These are phyloP conservation scores for Xylogone sp. DNA, from an alignment of 2,329 filamentous ascomycete genomes.

Conservation along the genomic window DNA sequence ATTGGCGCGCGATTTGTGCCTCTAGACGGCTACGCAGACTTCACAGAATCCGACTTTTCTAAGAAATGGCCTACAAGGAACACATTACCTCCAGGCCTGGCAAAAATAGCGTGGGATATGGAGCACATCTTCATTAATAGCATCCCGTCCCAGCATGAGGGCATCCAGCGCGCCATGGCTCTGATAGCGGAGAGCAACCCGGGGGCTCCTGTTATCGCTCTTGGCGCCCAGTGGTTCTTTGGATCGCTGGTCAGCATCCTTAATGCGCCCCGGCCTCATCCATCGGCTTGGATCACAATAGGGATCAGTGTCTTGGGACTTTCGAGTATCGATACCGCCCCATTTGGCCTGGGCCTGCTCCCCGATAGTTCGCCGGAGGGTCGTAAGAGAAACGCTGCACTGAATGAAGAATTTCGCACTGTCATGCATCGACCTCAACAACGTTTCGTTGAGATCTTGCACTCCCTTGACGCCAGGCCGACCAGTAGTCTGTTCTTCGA, in stretches of 20 bases:
- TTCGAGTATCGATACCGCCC: slow-evolving; percentile 33
- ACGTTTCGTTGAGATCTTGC: no score
- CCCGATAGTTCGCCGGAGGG: slow-evolving; percentile 34
- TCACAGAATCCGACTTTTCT: slow-evolving; percentile 14
- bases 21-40: slow-evolving; percentile 16
- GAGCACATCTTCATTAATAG: slow-evolving; percentile 30
- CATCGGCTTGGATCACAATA: slow-evolving; percentile 35
- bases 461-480: no score
- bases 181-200: slow-evolving; percentile 27
- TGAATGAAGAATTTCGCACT: slow-evolving; percentile 22
- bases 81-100: slow-evolving; percentile 14
- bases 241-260: slow-evolving; percentile 32
- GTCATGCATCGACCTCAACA: no score
- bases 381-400: slow-evolving; percentile 28
- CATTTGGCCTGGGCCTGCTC: slow-evolving; percentile 33
- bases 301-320: slow-evolving; percentile 31
- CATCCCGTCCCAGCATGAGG: slow-evolving; percentile 28
- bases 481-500: slow-evolving; percentile 24
- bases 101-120: slow-evolving; percentile 28
- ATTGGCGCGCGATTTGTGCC: slow-evolving; percentile 35
- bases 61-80: slow-evolving; percentile 5
- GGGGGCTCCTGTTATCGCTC: slow-evolving; percentile 34
- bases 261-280: slow-evolving; percentile 35
- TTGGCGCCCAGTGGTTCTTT: slow-evolving; percentile 36
- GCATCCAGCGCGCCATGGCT: slow-evolving; percentile 30